Conservation (phyloP, 768 basidiomycete species). For the Boletus eberwhitei region DNA sequence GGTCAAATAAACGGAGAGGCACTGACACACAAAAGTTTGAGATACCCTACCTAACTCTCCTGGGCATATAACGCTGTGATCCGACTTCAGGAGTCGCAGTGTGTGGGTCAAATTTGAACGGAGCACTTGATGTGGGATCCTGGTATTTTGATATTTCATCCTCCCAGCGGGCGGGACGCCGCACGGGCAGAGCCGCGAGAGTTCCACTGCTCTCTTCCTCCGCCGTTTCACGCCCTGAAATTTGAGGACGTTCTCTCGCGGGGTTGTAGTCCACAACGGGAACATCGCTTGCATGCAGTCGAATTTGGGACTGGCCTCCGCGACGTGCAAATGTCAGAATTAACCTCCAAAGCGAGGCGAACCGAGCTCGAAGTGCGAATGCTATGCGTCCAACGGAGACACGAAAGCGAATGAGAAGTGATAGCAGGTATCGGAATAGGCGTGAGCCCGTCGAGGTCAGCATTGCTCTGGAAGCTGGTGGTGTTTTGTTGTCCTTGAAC, state of each 20-base stretch:
- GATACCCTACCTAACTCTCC: not conserved
- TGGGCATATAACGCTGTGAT: slow-evolving; percentile 9
- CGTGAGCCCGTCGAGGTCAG: not conserved
- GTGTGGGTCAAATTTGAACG: not conserved
- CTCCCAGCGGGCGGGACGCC: not conserved
- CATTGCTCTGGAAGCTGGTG: not conserved
- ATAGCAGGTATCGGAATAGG: slow-evolving; percentile 1
- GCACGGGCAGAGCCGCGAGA: slow-evolving; percentile 4
- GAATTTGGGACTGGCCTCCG: not conserved
- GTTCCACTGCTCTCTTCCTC: not conserved
- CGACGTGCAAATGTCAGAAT: not conserved
- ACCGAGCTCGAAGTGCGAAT: not conserved
- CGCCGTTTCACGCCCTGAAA: too few relatives aligned
- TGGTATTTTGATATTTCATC: not conserved
- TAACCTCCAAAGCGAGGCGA: slow-evolving; percentile 1
- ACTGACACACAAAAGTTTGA: too few relatives aligned
- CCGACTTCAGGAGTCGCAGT: slow-evolving; percentile 6
- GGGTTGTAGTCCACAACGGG: too few relatives aligned
- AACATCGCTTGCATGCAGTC: not conserved
- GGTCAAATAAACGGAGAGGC: not conserved
- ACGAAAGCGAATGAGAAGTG: slow-evolving; percentile 2
- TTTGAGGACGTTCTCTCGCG: too few relatives aligned
- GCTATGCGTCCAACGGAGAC: not conserved
- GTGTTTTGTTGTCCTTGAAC: not conserved
- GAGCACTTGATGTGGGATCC: not conserved